phyloP scores from a whole-genome alignment of 1,284 basidiomycete species.

The Exsudoporus floridanus region DNA sequence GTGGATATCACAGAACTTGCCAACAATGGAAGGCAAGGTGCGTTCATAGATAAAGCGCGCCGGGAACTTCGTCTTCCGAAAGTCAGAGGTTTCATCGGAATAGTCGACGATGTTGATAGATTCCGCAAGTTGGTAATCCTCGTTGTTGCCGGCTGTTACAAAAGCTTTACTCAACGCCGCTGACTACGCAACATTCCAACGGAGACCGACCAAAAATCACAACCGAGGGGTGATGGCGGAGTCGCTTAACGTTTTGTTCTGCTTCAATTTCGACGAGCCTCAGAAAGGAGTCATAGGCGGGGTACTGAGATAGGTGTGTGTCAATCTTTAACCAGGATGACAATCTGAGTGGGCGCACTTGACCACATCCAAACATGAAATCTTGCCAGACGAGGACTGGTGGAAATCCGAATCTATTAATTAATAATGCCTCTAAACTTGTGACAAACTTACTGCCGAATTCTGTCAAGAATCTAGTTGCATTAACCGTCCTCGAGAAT shows the following conservation, averaged over 20 bases:
- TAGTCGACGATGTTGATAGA: constrained; percentile 77
- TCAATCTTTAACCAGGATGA: constrained; percentile 2
- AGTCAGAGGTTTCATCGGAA: constrained; percentile 76
- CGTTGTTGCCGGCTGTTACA: constrained; percentile 80
- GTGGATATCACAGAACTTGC: constrained; percentile 60
- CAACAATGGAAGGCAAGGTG: constrained; percentile 71
- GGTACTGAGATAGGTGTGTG: constrained; percentile 50
- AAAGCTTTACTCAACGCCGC: constrained; percentile 4
- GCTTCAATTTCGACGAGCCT: constrained; percentile 67
- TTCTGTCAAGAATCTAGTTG: constrained; percentile 41
- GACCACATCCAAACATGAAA: constrained; percentile 85
- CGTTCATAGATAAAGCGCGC: constrained; percentile 87
- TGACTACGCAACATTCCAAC: not conserved
- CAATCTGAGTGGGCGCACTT: constrained; percentile 40
- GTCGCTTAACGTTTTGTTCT: constrained; percentile 68
- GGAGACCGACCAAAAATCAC: constrained; percentile 72
- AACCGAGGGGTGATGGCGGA: constrained; percentile 76
- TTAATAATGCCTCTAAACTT: not conserved
- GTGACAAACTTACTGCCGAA: constrained; percentile 56
- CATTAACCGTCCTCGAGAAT: constrained; percentile 2
- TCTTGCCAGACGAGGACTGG: constrained; percentile 86
- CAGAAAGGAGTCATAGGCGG: constrained; percentile 72
- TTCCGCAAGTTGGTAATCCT: constrained; percentile 86
- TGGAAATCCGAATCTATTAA: constrained; percentile 24
- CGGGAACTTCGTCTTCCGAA: constrained; percentile 80